phyloP scores from a whole-genome alignment of 2,329 filamentous ascomycete species.

The Pseudogymnoascus sp. region DNA sequence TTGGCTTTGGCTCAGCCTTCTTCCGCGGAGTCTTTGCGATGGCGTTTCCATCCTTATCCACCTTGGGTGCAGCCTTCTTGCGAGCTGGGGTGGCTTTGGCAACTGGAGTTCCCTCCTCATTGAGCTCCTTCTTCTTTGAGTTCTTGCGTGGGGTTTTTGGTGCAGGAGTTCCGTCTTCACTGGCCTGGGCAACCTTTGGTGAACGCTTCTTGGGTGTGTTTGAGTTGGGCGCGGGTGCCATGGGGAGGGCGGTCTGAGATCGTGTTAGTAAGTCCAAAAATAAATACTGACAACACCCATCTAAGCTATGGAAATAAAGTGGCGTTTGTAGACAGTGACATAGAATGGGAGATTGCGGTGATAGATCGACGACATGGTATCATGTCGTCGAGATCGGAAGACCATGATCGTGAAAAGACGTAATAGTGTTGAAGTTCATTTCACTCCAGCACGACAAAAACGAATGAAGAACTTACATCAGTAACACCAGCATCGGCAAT shows the following conservation, averaged over 20 bases:
- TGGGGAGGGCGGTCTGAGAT: background rate
- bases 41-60: background rate
- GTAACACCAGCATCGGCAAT: background rate
- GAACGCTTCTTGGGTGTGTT: background rate
- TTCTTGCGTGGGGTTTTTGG: constrained; percentile 6
- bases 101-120: background rate
- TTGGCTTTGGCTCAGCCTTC: background rate
- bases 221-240: background rate
- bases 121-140: background rate
- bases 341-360: background rate
- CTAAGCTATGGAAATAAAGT: background rate
- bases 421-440: background rate
- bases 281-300: background rate
- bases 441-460: background rate
- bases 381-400: background rate
- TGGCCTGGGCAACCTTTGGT: background rate
- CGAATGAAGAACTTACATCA: background rate
- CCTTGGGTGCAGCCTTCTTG: background rate
- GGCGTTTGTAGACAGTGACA: background rate
- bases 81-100: background rate
- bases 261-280: background rate
- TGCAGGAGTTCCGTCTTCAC: background rate
- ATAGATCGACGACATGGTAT: background rate
- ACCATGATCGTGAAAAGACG: background rate
- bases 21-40: background rate